Percentiles rank a stretch among this genome's conserved stretches.
phyloP scores from a whole-genome alignment of 441 rosid genomes.

The Isatis lusitanica region DNA sequence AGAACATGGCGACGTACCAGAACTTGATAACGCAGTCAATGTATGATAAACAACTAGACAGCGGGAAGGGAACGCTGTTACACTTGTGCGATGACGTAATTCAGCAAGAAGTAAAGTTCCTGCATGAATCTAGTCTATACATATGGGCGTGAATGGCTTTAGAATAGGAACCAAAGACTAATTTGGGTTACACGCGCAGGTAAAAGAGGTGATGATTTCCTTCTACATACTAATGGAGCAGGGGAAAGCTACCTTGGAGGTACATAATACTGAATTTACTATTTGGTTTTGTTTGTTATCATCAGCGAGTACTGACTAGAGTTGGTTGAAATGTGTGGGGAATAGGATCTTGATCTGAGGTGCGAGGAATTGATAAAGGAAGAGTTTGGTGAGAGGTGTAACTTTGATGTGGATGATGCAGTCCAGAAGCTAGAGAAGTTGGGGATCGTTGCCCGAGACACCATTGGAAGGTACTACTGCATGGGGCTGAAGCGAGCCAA shows the following conservation, averaged over 20 bases:
- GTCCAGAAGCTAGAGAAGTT: constrained; percentile 83
- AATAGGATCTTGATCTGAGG: constrained; percentile 70
- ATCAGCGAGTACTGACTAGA: constrained; percentile 15
- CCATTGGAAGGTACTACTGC: constrained; percentile 69
- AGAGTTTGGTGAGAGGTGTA: constrained; percentile 77
- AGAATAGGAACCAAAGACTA: constrained; percentile 8
- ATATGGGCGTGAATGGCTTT: constrained; percentile 1
- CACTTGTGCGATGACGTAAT: constrained; percentile 95
- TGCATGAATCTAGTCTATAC: constrained; percentile 34
- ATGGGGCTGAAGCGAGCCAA: constrained; percentile 85
- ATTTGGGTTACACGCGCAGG: constrained; percentile 46
- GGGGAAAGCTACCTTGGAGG: constrained; percentile 54
- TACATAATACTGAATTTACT: constrained; percentile 50
- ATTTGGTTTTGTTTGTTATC: not conserved
- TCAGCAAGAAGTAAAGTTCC: constrained; percentile 47
- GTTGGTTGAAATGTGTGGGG: constrained; percentile 12
- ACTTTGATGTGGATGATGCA: constrained; percentile 97
- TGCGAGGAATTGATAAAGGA: constrained; percentile 86
- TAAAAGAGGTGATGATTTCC: constrained; percentile 87
- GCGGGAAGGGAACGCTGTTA: constrained; percentile 93
- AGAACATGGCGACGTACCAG: constrained; percentile 81
- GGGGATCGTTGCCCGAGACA: constrained; percentile 80
- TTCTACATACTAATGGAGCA: constrained; percentile 80
- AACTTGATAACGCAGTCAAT: constrained; percentile 84
- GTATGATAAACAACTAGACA: constrained; percentile 96